Base-by-base conservation (phyloP, 495 filamentous ascomycete genomes). In the Mycothermus thermophilus region DNA sequence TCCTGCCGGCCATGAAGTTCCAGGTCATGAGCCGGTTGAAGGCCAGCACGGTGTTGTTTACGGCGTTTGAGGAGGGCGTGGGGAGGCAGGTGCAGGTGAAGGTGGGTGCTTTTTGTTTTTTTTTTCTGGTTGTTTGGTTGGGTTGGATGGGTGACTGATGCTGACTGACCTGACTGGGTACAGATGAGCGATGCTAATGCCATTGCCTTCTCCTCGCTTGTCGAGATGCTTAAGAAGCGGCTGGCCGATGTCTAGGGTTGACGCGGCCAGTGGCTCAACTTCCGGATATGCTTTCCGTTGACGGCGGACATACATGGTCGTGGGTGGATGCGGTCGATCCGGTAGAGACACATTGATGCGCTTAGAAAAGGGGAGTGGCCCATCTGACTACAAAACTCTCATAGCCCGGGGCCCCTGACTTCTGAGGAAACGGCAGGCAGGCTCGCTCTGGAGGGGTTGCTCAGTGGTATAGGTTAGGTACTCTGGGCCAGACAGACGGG, bases 1-100 rank as follows among this genome's bases (percentile, higher is more conserved):
- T 94, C 35, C 71, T 80, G 30, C 75, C 79, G 44, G 69, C 72
- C 4, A 79, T 87, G 71, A 69, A 69, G 23, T 75, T 82, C 46
- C 74, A 80, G 20, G 74, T 81, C 14, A 80, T 73, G 42, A 67
- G 71, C 32, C 66, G 79, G 31, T 57, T 71, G 27, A 69, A 79
- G 41, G 64, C 74, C 13, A 73, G 62, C 3, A 52, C 44, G 20
- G 51, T 72, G 5, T 35, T 71, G 18, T 73, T 73, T 41, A 72
- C 66, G 1, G 68, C 67, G 3, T 66, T 77, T 40, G 65, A 78
- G 31, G 77, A 72, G 39, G 66, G 72, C 13, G 58, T 59, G 16
- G 64, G 65, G 7, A 67, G 62, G 36, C 63, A 74, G 47, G 63
- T 84, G 29, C 65, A 81, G 43, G 58, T 90, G 17, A 83, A 80